These are phyloP conservation scores for Castanopsis chinensis DNA, from an alignment of 306 rosid genomes.

Conservation along the genomic window DNA sequence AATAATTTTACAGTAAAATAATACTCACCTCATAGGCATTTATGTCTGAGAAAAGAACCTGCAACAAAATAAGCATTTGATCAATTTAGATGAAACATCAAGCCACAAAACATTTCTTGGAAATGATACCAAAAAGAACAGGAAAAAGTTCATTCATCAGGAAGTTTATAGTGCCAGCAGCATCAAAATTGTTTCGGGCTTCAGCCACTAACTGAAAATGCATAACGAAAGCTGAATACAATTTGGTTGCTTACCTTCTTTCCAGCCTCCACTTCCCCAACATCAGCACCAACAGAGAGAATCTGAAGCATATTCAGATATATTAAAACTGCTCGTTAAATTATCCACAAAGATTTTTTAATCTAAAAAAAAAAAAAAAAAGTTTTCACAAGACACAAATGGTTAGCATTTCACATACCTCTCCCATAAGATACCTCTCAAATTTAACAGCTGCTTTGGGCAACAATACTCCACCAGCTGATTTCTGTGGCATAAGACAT, in stretches of 20 bases:
- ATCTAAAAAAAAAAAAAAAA: not conserved
- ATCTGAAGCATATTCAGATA: constrained; percentile 43
- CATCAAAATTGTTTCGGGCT: not conserved
- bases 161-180: not conserved
- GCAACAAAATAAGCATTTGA: constrained; percentile 28
- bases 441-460: constrained; percentile 92
- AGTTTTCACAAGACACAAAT: constrained; percentile 8
- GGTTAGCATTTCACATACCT: constrained; percentile 44
- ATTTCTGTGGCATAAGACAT: constrained; percentile 49
- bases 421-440: constrained; percentile 88
- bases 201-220: not conserved
- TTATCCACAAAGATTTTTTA: not conserved
- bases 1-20: not conserved
- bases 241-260: constrained; percentile 52
- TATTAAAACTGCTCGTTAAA: constrained; percentile 9
- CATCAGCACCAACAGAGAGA: constrained; percentile 77
- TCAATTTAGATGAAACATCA: not conserved
- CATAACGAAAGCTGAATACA: not conserved
- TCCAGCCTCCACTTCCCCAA: constrained; percentile 67
- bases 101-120: not conserved
- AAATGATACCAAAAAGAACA: not conserved
- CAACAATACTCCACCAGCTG: constrained; percentile 82
- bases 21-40: constrained; percentile 81
- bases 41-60: constrained; percentile 90
- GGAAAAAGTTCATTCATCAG: not conserved